Evolutionary conservation across 2,329 filamentous ascomycete genomes (phyloP).

Genomic region (Talaromyces sp.): DNA sequence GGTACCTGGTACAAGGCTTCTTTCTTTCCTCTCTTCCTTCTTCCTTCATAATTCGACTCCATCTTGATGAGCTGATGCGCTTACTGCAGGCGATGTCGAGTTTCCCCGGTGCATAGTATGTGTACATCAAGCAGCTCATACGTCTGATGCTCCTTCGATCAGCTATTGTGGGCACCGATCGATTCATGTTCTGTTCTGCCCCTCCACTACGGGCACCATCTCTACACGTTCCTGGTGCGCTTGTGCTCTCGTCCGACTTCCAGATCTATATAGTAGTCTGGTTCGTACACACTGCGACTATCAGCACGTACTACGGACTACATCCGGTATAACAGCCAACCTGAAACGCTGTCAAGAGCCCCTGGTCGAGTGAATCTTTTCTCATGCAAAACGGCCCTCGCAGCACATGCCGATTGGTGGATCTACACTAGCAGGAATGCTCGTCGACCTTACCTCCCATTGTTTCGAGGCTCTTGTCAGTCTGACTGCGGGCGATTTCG

Average conservation of each 20-base stretch:
- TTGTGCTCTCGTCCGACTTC: not conserved
- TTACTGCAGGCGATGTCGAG: not conserved
- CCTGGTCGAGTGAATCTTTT: not conserved
- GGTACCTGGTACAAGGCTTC: not conserved
- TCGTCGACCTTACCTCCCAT: not conserved
- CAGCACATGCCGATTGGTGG: slow-evolving; percentile 3
- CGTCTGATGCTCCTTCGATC: not conserved
- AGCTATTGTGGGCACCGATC: not conserved
- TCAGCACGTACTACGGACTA: not conserved
- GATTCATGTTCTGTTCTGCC: slow-evolving; percentile 1
- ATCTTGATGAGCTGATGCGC: not conserved
- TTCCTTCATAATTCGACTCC: not conserved
- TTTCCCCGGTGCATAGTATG: not conserved
- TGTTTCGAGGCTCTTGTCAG: not conserved
- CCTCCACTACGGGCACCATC: not conserved
- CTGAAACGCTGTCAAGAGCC: not conserved
- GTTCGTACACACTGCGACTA: not conserved
- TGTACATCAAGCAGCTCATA: not conserved
- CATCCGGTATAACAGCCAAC: not conserved
- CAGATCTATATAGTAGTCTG: not conserved
- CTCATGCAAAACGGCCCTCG: not conserved
- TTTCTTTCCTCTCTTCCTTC: not conserved
- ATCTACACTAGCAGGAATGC: slow-evolving; percentile 1
- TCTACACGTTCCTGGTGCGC: not conserved
- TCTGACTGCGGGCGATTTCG: not conserved